These are phyloP conservation scores for Kwoniella sp. DNA, from an alignment of 768 basidiomycete species.

Conservation along the genomic window DNA sequence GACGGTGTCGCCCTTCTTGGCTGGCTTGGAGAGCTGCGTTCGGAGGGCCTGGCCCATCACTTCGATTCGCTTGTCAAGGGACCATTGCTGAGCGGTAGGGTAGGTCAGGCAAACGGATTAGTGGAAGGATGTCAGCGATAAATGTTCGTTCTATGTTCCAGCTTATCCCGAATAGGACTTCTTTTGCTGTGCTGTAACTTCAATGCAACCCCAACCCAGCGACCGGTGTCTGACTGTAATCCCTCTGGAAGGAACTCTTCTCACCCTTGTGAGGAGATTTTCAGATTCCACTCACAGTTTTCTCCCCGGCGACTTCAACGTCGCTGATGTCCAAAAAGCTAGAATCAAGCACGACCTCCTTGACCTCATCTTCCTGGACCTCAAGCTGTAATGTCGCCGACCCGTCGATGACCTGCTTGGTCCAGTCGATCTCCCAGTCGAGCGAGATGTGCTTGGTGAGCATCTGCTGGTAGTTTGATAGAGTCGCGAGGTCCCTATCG, in stretches of 20 bases:
- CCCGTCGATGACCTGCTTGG: conserved; percentile 65
- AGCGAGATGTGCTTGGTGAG: conserved; percentile 69
- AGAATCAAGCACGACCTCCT: conserved; percentile 70
- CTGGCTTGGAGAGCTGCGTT: conserved; percentile 62
- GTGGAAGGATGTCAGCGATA: no score
- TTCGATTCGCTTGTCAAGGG: conserved; percentile 40
- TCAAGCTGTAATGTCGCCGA: conserved; percentile 67
- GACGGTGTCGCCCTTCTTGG: conserved; percentile 47
- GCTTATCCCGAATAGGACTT: no score
- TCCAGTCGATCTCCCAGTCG: conserved; percentile 79
- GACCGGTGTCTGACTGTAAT: no score
- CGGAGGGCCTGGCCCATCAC: conserved; percentile 79
- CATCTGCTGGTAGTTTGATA: conserved; percentile 76
- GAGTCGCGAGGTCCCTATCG: conserved; percentile 62
- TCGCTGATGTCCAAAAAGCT: conserved; percentile 65
- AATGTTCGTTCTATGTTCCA: no score
- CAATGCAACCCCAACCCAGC: no score
- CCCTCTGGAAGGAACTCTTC: no score
- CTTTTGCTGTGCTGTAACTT: no score
- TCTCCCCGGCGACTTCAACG: conserved; percentile 62
- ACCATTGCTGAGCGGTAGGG: conserved; percentile 15
- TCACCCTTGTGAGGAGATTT: no score
- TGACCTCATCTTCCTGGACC: conserved; percentile 60
- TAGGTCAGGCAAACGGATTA: no score
- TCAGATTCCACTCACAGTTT: conserved; percentile 1